These are phyloP conservation scores for Phragmites australis DNA, from an alignment of 176 grass and related monocot species.

Conservation along the genomic window DNA sequence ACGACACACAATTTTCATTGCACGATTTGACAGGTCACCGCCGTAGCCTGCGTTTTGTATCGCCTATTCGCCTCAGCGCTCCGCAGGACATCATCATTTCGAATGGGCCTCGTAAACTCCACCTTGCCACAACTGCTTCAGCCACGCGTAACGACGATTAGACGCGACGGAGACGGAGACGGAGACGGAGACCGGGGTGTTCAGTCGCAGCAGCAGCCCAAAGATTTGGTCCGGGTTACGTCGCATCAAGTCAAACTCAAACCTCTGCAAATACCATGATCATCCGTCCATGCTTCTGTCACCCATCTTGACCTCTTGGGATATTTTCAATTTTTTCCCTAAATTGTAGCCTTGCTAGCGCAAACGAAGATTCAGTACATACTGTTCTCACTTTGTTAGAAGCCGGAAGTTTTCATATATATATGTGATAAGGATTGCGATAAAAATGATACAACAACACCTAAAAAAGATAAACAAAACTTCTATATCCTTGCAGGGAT, in stretches of 20 bases:
- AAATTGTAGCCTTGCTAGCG: no score
- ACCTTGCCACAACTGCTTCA: neutral
- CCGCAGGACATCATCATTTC: neutral
- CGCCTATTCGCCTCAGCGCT: neutral
- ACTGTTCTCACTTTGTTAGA: no score
- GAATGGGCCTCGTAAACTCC: neutral
- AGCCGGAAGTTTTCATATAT: no score
- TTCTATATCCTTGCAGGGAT: no score
- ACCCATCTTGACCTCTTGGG: no score
- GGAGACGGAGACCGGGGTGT: neutral
- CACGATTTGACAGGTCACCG: neutral
- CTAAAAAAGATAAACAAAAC: no score
- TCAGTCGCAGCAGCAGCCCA: neutral
- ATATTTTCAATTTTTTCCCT: no score
- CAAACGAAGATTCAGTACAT: no score
- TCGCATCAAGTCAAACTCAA: neutral
- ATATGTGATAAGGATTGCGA: no score
- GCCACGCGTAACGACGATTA: neutral
- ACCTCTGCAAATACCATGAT: neutral
- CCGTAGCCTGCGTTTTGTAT: neutral
- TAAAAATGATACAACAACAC: no score
- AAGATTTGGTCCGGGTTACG: neutral
- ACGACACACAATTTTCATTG: no score
- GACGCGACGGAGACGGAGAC: neutral
- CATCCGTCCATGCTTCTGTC: no score